phyloP scores from a whole-genome alignment of 1,284 basidiomycete genomes.

The Irpex rosettiformis region DNA sequence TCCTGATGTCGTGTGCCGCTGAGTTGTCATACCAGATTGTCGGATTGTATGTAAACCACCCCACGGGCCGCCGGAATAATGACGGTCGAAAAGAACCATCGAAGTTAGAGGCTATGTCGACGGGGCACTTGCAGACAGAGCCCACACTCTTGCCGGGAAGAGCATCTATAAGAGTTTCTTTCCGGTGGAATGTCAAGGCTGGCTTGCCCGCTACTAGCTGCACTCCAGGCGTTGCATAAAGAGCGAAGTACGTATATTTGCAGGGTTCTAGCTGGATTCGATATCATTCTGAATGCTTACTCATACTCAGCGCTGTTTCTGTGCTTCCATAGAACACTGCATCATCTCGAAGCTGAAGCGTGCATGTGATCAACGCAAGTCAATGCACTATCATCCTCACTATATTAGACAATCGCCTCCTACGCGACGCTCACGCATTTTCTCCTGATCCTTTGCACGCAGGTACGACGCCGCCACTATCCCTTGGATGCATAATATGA shows the following conservation, averaged over 20 bases:
- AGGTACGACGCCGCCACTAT: not conserved
- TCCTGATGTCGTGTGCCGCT: no score
- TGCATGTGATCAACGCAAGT: not conserved
- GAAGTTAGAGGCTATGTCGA: not conserved
- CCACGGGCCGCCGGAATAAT: not conserved
- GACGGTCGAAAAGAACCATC: not conserved
- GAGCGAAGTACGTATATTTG: not conserved
- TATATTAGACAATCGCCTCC: not conserved
- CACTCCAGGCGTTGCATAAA: not conserved
- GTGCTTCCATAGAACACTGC: no score
- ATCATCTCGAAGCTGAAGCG: not conserved
- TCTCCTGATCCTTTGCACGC: not conserved
- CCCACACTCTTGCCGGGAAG: not conserved
- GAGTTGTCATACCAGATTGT: no score
- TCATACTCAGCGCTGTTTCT: no score
- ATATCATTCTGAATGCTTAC: no score
- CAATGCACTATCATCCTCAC: not conserved
- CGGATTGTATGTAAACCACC: no score
- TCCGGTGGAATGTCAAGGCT: not conserved
- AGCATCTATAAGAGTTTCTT: not conserved
- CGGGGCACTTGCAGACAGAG: not conserved
- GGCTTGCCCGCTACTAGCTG: not conserved
- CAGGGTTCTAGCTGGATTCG: not conserved
- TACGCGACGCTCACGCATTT: not conserved
- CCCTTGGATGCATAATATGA: not conserved